Conservation (phyloP, 306 rosid genomes). For the Senna siamea region DNA sequence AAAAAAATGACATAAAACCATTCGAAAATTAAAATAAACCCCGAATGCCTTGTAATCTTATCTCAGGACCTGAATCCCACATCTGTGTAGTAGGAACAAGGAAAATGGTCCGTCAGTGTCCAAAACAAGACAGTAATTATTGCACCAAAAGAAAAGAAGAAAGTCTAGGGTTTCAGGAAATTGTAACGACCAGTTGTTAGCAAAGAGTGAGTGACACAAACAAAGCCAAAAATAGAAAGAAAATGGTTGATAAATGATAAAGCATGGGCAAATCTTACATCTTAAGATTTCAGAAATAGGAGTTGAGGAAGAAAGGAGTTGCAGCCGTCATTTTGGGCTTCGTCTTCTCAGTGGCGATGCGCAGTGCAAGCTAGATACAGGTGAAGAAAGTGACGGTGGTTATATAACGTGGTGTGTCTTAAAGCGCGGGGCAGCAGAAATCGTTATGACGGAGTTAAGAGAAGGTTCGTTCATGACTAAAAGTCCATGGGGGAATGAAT, state of each 20-base stretch:
- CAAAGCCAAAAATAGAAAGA: neutral
- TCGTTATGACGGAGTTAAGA: slow-evolving; percentile 49
- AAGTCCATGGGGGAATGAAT: neutral
- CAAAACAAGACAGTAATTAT: neutral
- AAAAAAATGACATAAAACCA: neutral
- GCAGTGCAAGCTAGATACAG: neutral
- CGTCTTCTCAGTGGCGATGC: slow-evolving; percentile 7
- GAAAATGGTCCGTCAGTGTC: neutral
- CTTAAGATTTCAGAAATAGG: neutral
- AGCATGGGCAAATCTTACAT: slow-evolving; percentile 35
- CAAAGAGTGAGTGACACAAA: neutral
- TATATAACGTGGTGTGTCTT: slow-evolving; percentile 40
- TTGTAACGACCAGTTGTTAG: neutral
- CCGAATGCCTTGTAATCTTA: neutral
- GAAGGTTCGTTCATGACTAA: neutral
- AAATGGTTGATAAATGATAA: neutral
- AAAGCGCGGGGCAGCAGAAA: slow-evolving; percentile 35
- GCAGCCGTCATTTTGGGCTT: slow-evolving; percentile 22
- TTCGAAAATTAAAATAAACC: neutral
- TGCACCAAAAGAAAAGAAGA: neutral
- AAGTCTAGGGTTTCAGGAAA: slow-evolving; percentile 43
- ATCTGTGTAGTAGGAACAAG: neutral
- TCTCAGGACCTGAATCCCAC: slow-evolving; percentile 5
- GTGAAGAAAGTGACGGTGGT: slow-evolving; percentile 41
- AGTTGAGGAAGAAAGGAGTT: slow-evolving; percentile 10